phyloP scores from a whole-genome alignment of 768 basidiomycete species.

The Boletellus ananas region DNA sequence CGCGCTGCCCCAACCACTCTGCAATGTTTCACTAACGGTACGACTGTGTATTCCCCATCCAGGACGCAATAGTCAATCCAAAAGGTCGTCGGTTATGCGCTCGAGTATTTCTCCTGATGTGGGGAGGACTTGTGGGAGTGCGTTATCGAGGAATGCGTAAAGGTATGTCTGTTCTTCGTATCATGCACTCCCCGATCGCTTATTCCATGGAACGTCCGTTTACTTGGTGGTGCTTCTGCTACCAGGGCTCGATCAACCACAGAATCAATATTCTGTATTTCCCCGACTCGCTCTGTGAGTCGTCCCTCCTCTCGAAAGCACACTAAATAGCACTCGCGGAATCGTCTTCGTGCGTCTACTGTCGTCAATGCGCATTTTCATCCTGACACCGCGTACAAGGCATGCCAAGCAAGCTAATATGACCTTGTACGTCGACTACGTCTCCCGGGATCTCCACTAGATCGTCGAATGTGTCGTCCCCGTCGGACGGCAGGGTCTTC shows the following conservation, averaged over 20 bases:
- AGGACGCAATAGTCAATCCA: conserved; percentile 87
- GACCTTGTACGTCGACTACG: conserved; percentile 72
- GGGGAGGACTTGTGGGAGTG: conserved; percentile 96
- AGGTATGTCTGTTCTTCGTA: too few relatives aligned
- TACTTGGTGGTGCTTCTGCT: background rate
- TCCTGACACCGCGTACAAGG: conserved; percentile 8
- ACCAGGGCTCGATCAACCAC: conserved; percentile 78
- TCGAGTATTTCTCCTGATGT: conserved; percentile 79
- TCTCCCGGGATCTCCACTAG: conserved; percentile 71
- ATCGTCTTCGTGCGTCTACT: conserved; percentile 19
- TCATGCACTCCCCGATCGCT: background rate
- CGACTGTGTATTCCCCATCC: background rate
- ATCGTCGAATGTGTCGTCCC: conserved; percentile 88
- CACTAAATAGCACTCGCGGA: conserved; percentile 34
- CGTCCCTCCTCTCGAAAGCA: conserved; percentile 65
- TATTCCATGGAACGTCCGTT: background rate
- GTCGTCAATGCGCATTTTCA: background rate
- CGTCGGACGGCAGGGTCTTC: conserved; percentile 78
- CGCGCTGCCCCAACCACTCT: background rate
- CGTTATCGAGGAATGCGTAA: conserved; percentile 85
- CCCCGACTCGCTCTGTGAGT: conserved; percentile 83
- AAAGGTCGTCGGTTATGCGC: conserved; percentile 78
- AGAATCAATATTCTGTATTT: conserved; percentile 94
- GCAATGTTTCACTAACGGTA: too few relatives aligned
- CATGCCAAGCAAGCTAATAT: conserved; percentile 33